Percentiles rank a stretch among this genome's conserved stretches.
Evolutionary conservation across 495 filamentous ascomycete genomes (phyloP).

Genomic region (Neohortaea acidophila): DNA sequence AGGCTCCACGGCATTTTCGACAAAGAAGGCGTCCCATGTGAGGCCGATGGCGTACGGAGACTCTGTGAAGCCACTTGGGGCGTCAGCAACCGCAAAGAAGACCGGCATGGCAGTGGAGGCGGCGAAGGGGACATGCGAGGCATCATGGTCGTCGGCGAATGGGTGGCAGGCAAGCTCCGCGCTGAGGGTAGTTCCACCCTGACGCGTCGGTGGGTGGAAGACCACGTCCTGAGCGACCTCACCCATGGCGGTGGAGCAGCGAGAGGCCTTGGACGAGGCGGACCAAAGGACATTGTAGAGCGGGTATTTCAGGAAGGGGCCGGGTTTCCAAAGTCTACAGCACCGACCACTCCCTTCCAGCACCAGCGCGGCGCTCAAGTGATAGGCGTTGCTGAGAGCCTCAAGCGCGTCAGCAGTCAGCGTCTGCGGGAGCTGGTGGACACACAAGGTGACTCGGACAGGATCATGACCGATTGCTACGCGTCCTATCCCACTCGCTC

Average conservation of each 20-base stretch:
- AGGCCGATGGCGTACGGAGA: slow-evolving; percentile 72
- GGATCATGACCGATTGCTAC: slow-evolving; percentile 72
- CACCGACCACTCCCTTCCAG: slow-evolving; percentile 9
- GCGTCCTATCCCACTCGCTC: slow-evolving; percentile 66
- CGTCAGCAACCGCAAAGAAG: slow-evolving; percentile 49
- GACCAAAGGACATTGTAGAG: slow-evolving; percentile 65
- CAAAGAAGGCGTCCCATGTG: slow-evolving; percentile 70
- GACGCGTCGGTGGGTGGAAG: slow-evolving; percentile 72
- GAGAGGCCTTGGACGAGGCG: slow-evolving; percentile 62
- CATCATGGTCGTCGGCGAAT: slow-evolving; percentile 86
- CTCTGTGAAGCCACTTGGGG: slow-evolving; percentile 90
- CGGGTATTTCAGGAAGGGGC: slow-evolving; percentile 77
- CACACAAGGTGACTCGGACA: slow-evolving; percentile 73
- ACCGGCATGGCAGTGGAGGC: slow-evolving; percentile 36
- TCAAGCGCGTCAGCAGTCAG: slow-evolving; percentile 61
- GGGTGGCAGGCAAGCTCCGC: slow-evolving; percentile 71
- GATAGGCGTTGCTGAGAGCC: slow-evolving; percentile 54
- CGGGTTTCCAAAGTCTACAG: slow-evolving; percentile 50
- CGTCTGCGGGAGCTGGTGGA: slow-evolving; percentile 80
- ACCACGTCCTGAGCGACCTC: slow-evolving; percentile 53
- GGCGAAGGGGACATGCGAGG: slow-evolving; percentile 84
- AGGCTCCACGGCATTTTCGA: slow-evolving; percentile 70
- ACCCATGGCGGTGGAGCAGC: slow-evolving; percentile 61
- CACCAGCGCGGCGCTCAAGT: slow-evolving; percentile 18
- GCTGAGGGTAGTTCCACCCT: slow-evolving; percentile 31